These are phyloP conservation scores for Xylaria sp. DNA, from an alignment of 2,329 filamentous ascomycete genomes.

Conservation along the genomic window DNA sequence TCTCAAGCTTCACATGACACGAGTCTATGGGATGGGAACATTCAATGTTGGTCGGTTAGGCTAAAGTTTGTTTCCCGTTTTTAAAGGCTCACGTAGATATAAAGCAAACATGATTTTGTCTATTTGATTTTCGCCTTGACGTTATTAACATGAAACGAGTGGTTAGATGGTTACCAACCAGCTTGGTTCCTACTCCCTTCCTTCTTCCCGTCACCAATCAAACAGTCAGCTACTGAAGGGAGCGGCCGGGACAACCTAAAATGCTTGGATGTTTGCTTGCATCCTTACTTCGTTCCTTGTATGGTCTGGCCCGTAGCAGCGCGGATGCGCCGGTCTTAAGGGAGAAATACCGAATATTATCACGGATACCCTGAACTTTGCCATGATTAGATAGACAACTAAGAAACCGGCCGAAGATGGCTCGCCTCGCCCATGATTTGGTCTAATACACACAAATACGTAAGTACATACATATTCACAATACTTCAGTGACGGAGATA, in stretches of 20 bases:
- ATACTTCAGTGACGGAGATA: conserved; percentile 30
- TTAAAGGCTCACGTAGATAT: neutral
- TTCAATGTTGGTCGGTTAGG: neutral
- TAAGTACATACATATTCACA: conserved; percentile 29
- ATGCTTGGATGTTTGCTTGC: conserved; percentile 3
- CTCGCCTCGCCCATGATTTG: neutral
- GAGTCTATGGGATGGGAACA: neutral
- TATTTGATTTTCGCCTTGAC: neutral
- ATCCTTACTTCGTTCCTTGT: neutral
- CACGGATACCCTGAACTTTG: neutral
- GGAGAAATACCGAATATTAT: conserved; percentile 11
- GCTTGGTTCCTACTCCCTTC: neutral
- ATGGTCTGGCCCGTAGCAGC: conserved; percentile 9
- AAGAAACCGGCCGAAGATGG: conserved; percentile 11
- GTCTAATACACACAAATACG: neutral
- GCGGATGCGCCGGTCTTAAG: neutral
- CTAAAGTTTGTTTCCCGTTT: neutral
- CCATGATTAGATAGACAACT: conserved; percentile 18
- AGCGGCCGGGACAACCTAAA: neutral
- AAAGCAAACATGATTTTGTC: neutral
- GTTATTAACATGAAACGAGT: conserved; percentile 18
- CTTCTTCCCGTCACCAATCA: conserved; percentile 7
- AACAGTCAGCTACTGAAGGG: neutral
- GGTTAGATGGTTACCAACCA: neutral
- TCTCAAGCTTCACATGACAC: too few species aligned